Base-by-base conservation (phyloP, 2,329 filamentous ascomycete genomes). In the Xylogone sp. region DNA sequence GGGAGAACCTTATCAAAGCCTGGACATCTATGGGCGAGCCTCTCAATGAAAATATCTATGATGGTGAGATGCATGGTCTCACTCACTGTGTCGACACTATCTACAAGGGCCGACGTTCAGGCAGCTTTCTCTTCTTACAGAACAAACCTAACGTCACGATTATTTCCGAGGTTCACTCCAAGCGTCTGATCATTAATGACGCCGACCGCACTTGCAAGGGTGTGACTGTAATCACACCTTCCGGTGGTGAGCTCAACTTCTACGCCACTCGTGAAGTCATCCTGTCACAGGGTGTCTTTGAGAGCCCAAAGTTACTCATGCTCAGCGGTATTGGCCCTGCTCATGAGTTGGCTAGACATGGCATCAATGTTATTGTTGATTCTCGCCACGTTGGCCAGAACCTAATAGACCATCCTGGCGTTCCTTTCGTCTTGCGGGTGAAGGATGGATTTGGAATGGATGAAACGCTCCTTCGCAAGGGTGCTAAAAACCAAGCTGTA, bases 71-170 rank as follows among this genome's bases (percentile, higher is more conserved):
- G 75, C 63, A 66, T 24, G 79, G 81, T 2, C 70, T 83, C 2
- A 72, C 69, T 45, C 71, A 79, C 45, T 75, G 75, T 56, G 69
- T 77, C 47, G 74, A 79, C 63, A 73, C 71, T 45, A 82, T 83
- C 59, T 80, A 83, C 65, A 68, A 76, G 9, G 79, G 79, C 20
- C 66, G 69, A 51, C 74, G 79, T 18, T 78, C 76, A 1, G 74
- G 71, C 0, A 76, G 74, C 55, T 78, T 70, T 57, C 64, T 76
- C 0, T 79, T 71, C 55, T 61, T 84, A 19, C 63, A 71, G 51
- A 70, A 70, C 48, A 79, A 81, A 66, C 66, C 70, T 9, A 83
- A 83, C 55, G 68, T 82, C 44, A 78, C 74, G 0, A 68, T 83
- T 39, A 59, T 79, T 13, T 64, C 71, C 2, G 60, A 70, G 5